Percentiles rank a stretch among this genome's conserved stretches.
phyloP scores from a whole-genome alignment of 495 filamentous ascomycete genomes.

The Penicillium steckii region DNA sequence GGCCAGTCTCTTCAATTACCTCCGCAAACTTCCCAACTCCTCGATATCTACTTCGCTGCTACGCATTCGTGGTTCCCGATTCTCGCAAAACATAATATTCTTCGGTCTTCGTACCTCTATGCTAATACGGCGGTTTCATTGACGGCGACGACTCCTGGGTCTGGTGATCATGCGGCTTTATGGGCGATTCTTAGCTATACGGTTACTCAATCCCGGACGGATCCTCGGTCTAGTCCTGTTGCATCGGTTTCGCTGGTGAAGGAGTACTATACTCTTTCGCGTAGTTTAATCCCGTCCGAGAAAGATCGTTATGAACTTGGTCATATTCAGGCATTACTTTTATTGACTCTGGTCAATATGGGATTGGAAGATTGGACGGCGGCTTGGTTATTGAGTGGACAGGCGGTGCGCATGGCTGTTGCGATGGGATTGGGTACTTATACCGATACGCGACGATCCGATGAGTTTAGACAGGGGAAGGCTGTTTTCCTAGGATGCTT shows the following conservation, averaged over 20 bases:
- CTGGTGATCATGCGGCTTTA: conserved; percentile 61
- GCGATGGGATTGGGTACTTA: conserved; percentile 43
- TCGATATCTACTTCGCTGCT: conserved; percentile 71
- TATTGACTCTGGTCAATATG: conserved; percentile 60
- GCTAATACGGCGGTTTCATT: conserved; percentile 47
- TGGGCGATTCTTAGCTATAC: conserved; percentile 62
- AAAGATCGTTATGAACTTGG: conserved; percentile 55
- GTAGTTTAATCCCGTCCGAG: conserved; percentile 57
- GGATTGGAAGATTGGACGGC: conserved; percentile 51
- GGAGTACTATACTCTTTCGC: conserved; percentile 58
- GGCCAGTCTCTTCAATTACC: conserved; percentile 48
- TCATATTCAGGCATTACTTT: conserved; percentile 63
- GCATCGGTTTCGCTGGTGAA: conserved; percentile 24
- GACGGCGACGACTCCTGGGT: conserved; percentile 36
- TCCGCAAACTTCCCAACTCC: conserved; percentile 58
- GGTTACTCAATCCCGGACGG: conserved; percentile 39
- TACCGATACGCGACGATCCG: conserved; percentile 30
- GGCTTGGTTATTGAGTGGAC: conserved; percentile 62
- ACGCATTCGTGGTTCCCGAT: conserved; percentile 75
- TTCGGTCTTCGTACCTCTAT: conserved; percentile 52
- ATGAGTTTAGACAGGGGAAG: conserved; percentile 43
- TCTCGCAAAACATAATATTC: conserved; percentile 65
- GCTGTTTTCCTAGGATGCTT: conserved; percentile 62
- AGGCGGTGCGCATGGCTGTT: conserved; percentile 58
- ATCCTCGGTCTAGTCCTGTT: conserved; percentile 22